Percentiles rank a stretch among this genome's conserved stretches.
Conservation (phyloP, 1,284 basidiomycete species). For the Boletus albobrunnescens region DNA sequence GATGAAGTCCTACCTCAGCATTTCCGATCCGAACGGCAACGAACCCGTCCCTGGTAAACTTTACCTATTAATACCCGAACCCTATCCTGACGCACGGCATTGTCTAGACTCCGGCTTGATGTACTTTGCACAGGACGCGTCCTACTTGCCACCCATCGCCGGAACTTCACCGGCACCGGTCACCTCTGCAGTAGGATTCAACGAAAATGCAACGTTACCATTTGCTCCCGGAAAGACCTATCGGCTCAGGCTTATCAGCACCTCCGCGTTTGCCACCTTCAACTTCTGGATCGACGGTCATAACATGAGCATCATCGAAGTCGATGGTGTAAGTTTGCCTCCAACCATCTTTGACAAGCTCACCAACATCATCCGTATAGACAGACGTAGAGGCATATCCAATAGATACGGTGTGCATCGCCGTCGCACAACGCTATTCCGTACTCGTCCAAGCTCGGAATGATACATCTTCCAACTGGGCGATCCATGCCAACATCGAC, state of each 20-base stretch:
- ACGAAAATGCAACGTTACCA: slow-evolving; percentile 81
- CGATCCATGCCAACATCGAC: slow-evolving; percentile 89
- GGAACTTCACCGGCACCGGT: slow-evolving; percentile 45
- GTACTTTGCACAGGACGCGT: slow-evolving; percentile 76
- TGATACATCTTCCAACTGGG: slow-evolving; percentile 81
- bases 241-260: slow-evolving; percentile 77
- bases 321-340: slow-evolving; percentile 66
- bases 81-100: neutral
- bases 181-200: slow-evolving; percentile 67
- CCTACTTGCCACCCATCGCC: slow-evolving; percentile 62
- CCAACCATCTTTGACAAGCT: neutral
- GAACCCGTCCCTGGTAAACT: slow-evolving; percentile 78
- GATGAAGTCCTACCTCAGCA: slow-evolving; percentile 69
- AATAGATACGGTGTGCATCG: slow-evolving; percentile 66
- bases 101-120: slow-evolving; percentile 71
- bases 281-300: slow-evolving; percentile 91
- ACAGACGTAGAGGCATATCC: slow-evolving; percentile 74
- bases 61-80: neutral
- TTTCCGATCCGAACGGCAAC: slow-evolving; percentile 75
- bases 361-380: slow-evolving; percentile 33
- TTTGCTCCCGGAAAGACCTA: slow-evolving; percentile 83
- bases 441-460: slow-evolving; percentile 87
- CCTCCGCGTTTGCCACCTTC: slow-evolving; percentile 67
- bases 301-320: slow-evolving; percentile 85
- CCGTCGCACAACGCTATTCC: slow-evolving; percentile 92